These are phyloP conservation scores for Coemansia sp. DNA, from an alignment of 192 early-diverging fungal species.

Conservation along the genomic window DNA sequence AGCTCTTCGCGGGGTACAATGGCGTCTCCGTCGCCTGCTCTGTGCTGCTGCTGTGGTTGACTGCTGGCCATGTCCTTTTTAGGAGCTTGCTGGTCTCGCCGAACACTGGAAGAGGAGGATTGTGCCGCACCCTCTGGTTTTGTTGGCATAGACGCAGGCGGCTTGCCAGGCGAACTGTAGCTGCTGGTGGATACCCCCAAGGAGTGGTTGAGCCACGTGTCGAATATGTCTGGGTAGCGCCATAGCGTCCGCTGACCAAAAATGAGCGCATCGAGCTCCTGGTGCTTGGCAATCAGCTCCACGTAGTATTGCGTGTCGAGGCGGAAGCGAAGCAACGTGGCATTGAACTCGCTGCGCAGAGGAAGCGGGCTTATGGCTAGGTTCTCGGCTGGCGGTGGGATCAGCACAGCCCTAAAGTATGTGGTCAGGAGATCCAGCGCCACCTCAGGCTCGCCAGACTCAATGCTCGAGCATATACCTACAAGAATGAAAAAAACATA, in stretches of 20 bases:
- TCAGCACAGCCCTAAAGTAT: slow-evolving; percentile 47
- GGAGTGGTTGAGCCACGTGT: slow-evolving; percentile 39
- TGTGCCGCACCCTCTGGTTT: background rate
- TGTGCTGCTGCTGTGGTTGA: background rate
- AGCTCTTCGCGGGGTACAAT: slow-evolving; percentile 39
- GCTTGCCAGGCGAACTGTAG: background rate
- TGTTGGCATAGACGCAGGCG: background rate
- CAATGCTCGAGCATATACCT: slow-evolving; percentile 49
- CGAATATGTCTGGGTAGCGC: slow-evolving; percentile 45
- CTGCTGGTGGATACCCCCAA: slow-evolving; percentile 9
- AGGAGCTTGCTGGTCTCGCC: background rate
- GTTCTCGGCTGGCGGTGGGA: slow-evolving; percentile 22
- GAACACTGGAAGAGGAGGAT: background rate
- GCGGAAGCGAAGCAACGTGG: slow-evolving; percentile 47
- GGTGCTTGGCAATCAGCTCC: slow-evolving; percentile 40
- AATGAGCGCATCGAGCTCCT: slow-evolving; percentile 40
- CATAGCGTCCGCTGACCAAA: slow-evolving; percentile 45
- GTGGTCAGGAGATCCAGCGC: slow-evolving; percentile 45
- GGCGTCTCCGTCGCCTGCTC: background rate
- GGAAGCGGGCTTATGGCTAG: slow-evolving; percentile 21
- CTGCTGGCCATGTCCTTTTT: background rate
- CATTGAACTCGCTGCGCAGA: slow-evolving; percentile 30
- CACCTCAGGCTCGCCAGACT: slow-evolving; percentile 42
- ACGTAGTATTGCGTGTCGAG: slow-evolving; percentile 51
- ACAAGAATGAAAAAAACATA: slow-evolving; percentile 4